These are phyloP conservation scores for Blastosporella zonata DNA, from an alignment of 1,284 basidiomycete species.

Conservation along the genomic window DNA sequence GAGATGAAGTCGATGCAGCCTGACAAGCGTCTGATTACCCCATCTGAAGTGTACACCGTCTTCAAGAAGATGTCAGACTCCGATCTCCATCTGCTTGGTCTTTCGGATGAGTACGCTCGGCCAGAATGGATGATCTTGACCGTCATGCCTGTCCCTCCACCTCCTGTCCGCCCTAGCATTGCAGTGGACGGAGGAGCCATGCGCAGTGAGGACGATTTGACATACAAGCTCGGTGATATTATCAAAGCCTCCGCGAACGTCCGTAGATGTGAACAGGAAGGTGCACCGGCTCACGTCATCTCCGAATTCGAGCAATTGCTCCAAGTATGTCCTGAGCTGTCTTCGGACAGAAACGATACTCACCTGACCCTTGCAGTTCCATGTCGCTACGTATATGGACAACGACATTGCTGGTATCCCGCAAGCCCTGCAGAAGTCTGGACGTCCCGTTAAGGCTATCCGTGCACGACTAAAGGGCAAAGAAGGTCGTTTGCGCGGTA, in stretches of 20 bases:
- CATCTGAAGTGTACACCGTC: slow-evolving; percentile 88
- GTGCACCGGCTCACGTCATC: slow-evolving; percentile 94
- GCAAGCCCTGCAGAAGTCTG: slow-evolving; percentile 96
- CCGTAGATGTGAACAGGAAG: slow-evolving; percentile 92
- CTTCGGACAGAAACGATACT: background rate
- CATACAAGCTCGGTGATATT: slow-evolving; percentile 97
- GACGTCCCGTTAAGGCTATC: slow-evolving; percentile 97
- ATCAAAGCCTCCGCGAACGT: slow-evolving; percentile 95
- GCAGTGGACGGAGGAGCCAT: slow-evolving; percentile 95
- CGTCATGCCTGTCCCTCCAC: slow-evolving; percentile 96
- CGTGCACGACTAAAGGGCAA: slow-evolving; percentile 98
- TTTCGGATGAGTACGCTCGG: slow-evolving; percentile 94
- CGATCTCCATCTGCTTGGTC: slow-evolving; percentile 89
- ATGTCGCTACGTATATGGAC: slow-evolving; percentile 99
- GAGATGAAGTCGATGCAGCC: slow-evolving; percentile 84
- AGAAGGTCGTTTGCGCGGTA: slow-evolving; percentile 96
- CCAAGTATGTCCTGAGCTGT: slow-evolving; percentile 51
- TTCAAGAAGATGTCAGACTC: slow-evolving; percentile 91
- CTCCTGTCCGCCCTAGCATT: slow-evolving; percentile 96
- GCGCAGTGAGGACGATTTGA: slow-evolving; percentile 97
- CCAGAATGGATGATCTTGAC: slow-evolving; percentile 99
- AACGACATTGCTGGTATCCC: slow-evolving; percentile 99
- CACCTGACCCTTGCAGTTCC: slow-evolving; percentile 58
- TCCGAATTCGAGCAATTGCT: slow-evolving; percentile 96
- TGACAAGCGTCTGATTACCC: slow-evolving; percentile 86